Percentiles rank a stretch among this genome's conserved stretches.
phyloP scores from a whole-genome alignment of 257 asterid species.

The Capsicum rhomboideum region DNA sequence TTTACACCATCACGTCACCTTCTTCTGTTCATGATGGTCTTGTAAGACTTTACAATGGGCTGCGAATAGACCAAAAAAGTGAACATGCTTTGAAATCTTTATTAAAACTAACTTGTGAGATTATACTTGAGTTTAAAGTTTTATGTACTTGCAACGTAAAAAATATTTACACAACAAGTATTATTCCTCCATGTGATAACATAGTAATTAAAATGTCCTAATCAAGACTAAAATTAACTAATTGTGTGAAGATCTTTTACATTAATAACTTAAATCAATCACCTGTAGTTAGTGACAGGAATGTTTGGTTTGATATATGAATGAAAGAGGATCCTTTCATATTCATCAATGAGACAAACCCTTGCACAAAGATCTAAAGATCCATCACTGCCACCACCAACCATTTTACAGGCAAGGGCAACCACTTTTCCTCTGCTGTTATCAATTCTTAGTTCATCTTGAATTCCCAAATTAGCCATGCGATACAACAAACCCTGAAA shows the following conservation, averaged over 20 bases:
- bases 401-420: constrained; percentile 88
- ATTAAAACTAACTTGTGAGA: too few species aligned
- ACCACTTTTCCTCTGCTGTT: constrained; percentile 56
- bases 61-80: neutral
- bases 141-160: neutral
- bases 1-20: neutral
- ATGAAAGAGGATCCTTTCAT: constrained; percentile 61
- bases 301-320: constrained; percentile 68
- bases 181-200: neutral
- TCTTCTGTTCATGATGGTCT: neutral
- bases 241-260: neutral
- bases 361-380: constrained; percentile 82
- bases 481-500: constrained; percentile 52
- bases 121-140: neutral
- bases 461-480: constrained; percentile 71
- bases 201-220: neutral
- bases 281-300: constrained; percentile 82
- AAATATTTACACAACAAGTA: neutral
- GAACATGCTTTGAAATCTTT: neutral
- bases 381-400: constrained; percentile 94
- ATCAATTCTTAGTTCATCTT: constrained; percentile 68
- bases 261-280: neutral
- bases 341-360: constrained; percentile 70
- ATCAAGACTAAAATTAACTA: neutral
- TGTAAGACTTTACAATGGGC: neutral